Conservation (phyloP, 2,329 filamentous ascomycete species). For the Hymenotorrendiella dingleyae region DNA sequence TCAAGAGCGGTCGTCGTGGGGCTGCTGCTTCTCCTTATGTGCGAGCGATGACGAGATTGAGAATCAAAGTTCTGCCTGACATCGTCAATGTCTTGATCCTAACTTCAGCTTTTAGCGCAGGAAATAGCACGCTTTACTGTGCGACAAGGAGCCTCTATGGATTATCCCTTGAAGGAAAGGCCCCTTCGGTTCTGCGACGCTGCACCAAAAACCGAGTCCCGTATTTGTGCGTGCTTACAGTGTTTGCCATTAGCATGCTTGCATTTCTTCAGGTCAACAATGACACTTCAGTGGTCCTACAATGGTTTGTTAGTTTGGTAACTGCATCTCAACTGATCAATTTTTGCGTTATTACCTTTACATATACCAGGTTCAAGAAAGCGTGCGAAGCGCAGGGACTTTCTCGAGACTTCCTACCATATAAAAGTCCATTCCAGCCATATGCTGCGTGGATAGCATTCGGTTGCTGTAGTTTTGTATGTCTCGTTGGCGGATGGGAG, state of each 20-base stretch:
- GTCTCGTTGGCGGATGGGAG: constrained; percentile 54
- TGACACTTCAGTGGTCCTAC: constrained; percentile 49
- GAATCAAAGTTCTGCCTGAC: constrained; percentile 48
- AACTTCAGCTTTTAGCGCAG: constrained; percentile 47
- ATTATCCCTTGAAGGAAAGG: constrained; percentile 43
- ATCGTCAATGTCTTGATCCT: constrained; percentile 57
- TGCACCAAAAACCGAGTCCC: constrained; percentile 50
- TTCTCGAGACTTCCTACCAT: constrained; percentile 39
- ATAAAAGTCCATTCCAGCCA: constrained; percentile 48
- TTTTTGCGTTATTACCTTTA: constrained; percentile 47
- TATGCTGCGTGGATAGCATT: constrained; percentile 50
- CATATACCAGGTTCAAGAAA: constrained; percentile 53
- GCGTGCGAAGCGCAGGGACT: constrained; percentile 42
- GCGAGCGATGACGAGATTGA: constrained; percentile 54
- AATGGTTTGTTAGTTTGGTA: constrained; percentile 56
- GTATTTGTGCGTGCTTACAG: constrained; percentile 51
- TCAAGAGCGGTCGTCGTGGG: constrained; percentile 36
- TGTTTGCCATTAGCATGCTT: constrained; percentile 51
- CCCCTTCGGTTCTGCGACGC: constrained; percentile 40
- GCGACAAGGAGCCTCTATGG: constrained; percentile 49
- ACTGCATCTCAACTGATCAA: constrained; percentile 48
- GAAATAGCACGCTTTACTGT: constrained; percentile 44
- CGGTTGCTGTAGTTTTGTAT: constrained; percentile 48
- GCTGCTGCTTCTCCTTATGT: constrained; percentile 38
- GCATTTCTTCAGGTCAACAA: constrained; percentile 56